Evolutionary conservation across 495 filamentous ascomycete species (phyloP), one percentile per base, ranked within the genome.

Genomic region (Penicillium malachiteum): DNA sequence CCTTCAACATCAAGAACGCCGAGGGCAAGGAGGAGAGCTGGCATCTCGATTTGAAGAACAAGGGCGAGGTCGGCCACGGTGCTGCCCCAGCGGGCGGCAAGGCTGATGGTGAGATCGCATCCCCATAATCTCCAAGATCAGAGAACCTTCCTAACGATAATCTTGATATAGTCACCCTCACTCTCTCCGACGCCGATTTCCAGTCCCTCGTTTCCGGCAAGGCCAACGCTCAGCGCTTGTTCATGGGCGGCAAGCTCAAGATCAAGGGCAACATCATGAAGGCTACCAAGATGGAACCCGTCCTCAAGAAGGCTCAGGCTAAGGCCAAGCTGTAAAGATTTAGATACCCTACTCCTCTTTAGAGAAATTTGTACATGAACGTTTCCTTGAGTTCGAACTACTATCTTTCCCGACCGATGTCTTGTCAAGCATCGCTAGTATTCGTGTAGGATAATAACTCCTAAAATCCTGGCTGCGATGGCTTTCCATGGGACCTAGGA

Each of bases 221-320:
- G 81, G 91, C 88, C 66, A 92, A 96, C 60, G 92, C 94, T 49
- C 94, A 97, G 82, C 85, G 86, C 64, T 73, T 98, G 54, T 98
- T 97, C 78, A 97, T 98, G 92, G 81, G 81, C 7, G 94, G 94
- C 66, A 96, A 96, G 81, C 80, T 98, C 67, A 98, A 97, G 87
- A 84, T 97, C 66, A 95, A 92, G 84, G 94, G 94, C 46, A 91
- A 97, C 73, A 86, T 98, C 46, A 97, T 97, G 95, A 96, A 95
- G 84, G 94, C 94, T 21, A 97, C 94, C 42, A 96, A 95, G 85
- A 86, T 94, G 74, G 91, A 96, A 72, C 91, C 92, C 50, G 85
- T 97, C 67, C 77, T 97, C 57, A 91, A 92, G 82, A 95, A 92
- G 79, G 89, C 91, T 55, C 86, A 87, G 71, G 83, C 80, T 57